These are phyloP conservation scores for Nicotiana knightiana DNA, from an alignment of 257 asterid species.

Conservation along the genomic window DNA sequence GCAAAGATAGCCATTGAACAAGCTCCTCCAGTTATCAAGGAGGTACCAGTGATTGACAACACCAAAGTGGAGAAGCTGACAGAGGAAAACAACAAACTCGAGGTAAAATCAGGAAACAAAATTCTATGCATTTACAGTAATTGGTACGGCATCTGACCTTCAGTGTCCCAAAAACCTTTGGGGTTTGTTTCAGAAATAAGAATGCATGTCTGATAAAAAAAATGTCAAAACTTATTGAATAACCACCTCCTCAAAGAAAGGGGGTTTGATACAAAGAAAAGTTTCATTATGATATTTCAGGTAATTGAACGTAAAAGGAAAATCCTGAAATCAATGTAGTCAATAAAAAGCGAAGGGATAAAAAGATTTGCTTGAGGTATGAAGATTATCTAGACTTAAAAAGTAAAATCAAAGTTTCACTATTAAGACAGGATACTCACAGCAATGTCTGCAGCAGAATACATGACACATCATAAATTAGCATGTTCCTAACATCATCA, in stretches of 20 bases:
- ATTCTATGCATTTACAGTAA: not conserved
- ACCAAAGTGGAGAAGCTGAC: slow-evolving; percentile 71
- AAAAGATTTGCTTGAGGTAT: not conserved
- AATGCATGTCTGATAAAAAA: not conserved
- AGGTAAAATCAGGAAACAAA: slow-evolving; percentile 43
- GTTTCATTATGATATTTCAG: not conserved
- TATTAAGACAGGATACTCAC: not conserved
- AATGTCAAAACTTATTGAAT: not conserved
- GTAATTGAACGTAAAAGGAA: not conserved
- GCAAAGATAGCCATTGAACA: slow-evolving; percentile 83
- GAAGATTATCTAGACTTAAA: not conserved
- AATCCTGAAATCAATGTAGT: not conserved
- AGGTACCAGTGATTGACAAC: slow-evolving; percentile 76
- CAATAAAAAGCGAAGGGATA: not conserved
- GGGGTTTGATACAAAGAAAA: not conserved
- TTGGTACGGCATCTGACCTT: not conserved
- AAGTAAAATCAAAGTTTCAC: too few species aligned
- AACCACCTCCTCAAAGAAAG: not conserved
- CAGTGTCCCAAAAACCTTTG: not conserved
- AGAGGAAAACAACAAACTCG: slow-evolving; percentile 57
- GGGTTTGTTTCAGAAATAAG: not conserved
- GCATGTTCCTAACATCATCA: not conserved
- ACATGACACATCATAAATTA: not conserved
- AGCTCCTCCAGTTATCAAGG: slow-evolving; percentile 89
- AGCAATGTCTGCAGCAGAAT: not conserved